These are phyloP conservation scores for Ceratocystis lukuohia DNA, from an alignment of 2,329 filamentous ascomycete species.

Conservation along the genomic window DNA sequence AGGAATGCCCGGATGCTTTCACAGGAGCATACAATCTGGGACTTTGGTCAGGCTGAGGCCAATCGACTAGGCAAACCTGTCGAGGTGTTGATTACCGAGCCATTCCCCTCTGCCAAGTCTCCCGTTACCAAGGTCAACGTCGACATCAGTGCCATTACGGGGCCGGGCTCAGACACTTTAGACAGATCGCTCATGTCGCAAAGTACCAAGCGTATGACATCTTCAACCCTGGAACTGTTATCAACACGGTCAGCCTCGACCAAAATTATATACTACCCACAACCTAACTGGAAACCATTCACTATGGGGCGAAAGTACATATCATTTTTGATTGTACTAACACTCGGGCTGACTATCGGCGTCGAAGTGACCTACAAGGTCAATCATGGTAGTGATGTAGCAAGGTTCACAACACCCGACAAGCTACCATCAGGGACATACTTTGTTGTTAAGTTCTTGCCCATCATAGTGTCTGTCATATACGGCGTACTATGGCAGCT, in stretches of 20 bases:
- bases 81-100: constrained; percentile 40
- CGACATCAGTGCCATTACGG: constrained; percentile 41
- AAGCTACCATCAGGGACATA: constrained; percentile 41
- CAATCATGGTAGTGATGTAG: neutral
- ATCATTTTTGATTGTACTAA: constrained; percentile 38
- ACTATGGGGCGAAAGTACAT: constrained; percentile 52
- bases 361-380: constrained; percentile 40
- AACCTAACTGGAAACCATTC: constrained; percentile 54
- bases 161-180: constrained; percentile 25
- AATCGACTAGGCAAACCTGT: constrained; percentile 47
- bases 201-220: neutral
- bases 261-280: constrained; percentile 38
- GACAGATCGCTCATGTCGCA: neutral
- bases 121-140: constrained; percentile 25
- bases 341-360: constrained; percentile 36
- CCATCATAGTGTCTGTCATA: constrained; percentile 46
- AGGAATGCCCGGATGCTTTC: constrained; percentile 17
- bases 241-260: constrained; percentile 21
- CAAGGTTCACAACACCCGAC: constrained; percentile 37
- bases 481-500: constrained; percentile 55
- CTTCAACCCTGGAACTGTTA: neutral
- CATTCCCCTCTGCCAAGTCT: constrained; percentile 3
- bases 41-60: constrained; percentile 43
- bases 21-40: constrained; percentile 33
- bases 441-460: constrained; percentile 50